Evolutionary conservation across 371 early-diverging fungal genomes (phyloP), one percentile per base, ranked within the genome.

Genomic region (Homolaphlyctis polyrhiza): DNA sequence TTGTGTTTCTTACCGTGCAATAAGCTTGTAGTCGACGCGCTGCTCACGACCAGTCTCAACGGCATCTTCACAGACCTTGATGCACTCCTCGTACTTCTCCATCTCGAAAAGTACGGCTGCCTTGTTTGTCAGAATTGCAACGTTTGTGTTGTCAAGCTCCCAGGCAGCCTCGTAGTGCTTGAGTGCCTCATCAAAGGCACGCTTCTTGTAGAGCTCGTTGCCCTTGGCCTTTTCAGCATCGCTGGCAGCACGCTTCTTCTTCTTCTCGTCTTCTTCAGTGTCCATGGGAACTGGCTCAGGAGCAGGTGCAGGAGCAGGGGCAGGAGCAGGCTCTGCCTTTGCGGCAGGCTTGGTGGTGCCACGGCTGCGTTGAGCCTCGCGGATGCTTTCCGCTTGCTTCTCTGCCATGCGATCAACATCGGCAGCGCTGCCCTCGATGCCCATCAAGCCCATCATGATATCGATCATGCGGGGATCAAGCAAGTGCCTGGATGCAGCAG

Each of bases 51-150:
- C 97, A 60, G 79, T 82, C 28, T 96, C 97, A 66, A 96, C 86
- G 27, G 97, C 97, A 66, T 94, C 77, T 68, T 96, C 88, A 71
- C 94, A 95, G 0, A 84, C 80, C 80, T 92, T 87, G 76, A 98
- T 95, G 72, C 93, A 92, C 35, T 92, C 93, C 5, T 94, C 87
- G 71, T 78, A 96, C 36, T 90, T 86, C 62, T 87, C 93, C 86
- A 91, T 88, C 78, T 98, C 98, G 75, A 93, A 97, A 65, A 87
- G 85, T 30, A 95, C 97, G 66, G 98, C 84, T 70, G 45, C 27
- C 63, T 95, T 96, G 87, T 98, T 98, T 65, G 93, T 95, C 74
- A 93, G 83, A 63, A 96, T 86, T 35, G 95, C 90, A 52, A 95
- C 79, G 70, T 97, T 93, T 66, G 91, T 87, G 58, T 84, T 68